phyloP scores from a whole-genome alignment of 345 rosid species.

The Clarkia xantiana region DNA sequence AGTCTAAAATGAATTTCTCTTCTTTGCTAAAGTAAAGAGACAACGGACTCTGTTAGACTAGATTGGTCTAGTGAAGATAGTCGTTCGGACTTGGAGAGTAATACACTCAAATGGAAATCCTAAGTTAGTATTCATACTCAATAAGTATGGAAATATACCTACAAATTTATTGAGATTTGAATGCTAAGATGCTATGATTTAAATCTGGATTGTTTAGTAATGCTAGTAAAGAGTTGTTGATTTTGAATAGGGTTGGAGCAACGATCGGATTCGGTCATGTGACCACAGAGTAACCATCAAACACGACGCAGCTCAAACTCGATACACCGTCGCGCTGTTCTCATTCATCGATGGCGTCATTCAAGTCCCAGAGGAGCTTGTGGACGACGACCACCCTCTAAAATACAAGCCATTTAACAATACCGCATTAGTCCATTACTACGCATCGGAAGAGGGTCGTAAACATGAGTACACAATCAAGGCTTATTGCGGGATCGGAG shows the following conservation, averaged over 20 bases:
- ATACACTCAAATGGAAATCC: too few relatives aligned
- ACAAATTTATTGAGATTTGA: too few relatives aligned
- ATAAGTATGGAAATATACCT: too few relatives aligned
- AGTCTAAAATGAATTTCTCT: too few relatives aligned
- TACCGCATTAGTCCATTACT: constrained; percentile 6
- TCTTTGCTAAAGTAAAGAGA: too few relatives aligned
- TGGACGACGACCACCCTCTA: constrained; percentile 16
- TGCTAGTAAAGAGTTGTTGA: too few relatives aligned
- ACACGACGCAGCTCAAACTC: background rate
- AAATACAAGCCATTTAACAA: constrained; percentile 15
- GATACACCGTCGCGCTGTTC: constrained; percentile 14
- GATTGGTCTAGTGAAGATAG: too few relatives aligned
- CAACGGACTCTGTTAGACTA: too few relatives aligned
- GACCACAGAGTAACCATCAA: constrained; percentile 10
- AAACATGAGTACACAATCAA: constrained; percentile 9
- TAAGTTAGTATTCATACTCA: too few relatives aligned
- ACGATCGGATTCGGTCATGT: constrained; percentile 9
- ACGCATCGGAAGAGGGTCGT: constrained; percentile 4
- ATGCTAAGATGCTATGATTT: too few relatives aligned
- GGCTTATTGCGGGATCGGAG: constrained; percentile 7
- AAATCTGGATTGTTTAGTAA: too few relatives aligned
- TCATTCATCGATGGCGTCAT: constrained; percentile 8
- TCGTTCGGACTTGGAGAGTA: too few relatives aligned
- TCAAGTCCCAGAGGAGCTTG: constrained; percentile 15
- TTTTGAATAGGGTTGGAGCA: constrained; percentile 11